Conservation (phyloP, 2,329 filamentous ascomycete genomes). For the Chaetomium olivaceum region DNA sequence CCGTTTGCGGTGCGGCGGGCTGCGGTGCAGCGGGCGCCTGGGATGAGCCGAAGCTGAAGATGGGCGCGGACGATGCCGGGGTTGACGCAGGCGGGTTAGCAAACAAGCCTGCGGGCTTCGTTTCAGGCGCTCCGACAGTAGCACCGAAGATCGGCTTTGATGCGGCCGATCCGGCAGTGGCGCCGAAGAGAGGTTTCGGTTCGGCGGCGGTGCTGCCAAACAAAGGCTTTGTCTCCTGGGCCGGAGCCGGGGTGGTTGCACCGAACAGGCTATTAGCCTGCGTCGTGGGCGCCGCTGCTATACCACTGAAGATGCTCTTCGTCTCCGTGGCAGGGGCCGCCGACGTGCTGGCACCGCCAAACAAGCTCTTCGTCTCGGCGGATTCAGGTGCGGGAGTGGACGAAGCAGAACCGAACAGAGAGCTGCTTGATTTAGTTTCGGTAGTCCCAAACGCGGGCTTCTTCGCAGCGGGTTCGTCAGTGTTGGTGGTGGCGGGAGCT, state of each 20-base stretch:
- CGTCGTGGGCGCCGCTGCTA: constrained; percentile 18
- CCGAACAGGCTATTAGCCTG: constrained; percentile 29
- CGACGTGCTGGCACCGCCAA: constrained; percentile 20
- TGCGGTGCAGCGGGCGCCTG: constrained; percentile 26
- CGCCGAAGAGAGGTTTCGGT: constrained; percentile 38
- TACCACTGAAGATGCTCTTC: constrained; percentile 28
- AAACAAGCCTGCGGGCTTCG: constrained; percentile 31
- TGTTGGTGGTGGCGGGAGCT: constrained; percentile 23
- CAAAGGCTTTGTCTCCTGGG: constrained; percentile 34
- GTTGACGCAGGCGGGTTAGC: constrained; percentile 19
- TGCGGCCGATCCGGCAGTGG: constrained; percentile 20
- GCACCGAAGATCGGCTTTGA: constrained; percentile 38
- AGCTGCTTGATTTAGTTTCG: constrained; percentile 20
- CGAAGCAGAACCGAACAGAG: constrained; percentile 28
- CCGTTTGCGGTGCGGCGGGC: constrained; percentile 21
- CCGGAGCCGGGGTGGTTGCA: background rate
- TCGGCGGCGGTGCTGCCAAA: constrained; percentile 37
- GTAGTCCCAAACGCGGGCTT: constrained; percentile 33
- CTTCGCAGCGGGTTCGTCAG: constrained; percentile 31
- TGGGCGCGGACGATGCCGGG: constrained; percentile 19
- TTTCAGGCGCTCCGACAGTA: constrained; percentile 41
- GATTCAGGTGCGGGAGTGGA: constrained; percentile 26
- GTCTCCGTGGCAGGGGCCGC: constrained; percentile 25
- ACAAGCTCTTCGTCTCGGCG: constrained; percentile 27
- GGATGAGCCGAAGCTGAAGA: constrained; percentile 29